Base-by-base conservation (phyloP, 768 basidiomycete species). In the Suillus brevipes region DNA sequence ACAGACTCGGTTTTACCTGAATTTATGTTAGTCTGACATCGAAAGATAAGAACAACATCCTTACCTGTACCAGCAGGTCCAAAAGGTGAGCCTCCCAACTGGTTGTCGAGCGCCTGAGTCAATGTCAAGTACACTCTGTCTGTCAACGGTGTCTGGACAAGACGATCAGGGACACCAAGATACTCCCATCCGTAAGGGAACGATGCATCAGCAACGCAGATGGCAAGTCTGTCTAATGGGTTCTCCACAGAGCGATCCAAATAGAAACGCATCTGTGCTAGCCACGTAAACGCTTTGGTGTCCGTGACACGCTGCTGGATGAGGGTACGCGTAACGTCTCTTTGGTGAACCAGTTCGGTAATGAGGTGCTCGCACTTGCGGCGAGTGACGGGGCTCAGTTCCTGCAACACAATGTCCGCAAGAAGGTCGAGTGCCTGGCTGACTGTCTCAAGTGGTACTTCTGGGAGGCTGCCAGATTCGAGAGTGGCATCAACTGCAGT, bases 101-200 rank as follows among this genome's bases (percentile, higher is more conserved):
- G 95, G 68, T 88, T 93, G 73, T 96, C 89, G 64, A 99, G 82
- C 6, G 97, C 97, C 74, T 99, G 97, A 0, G 97, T 98, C 60
- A 99, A 78, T 0, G 97, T 99, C 60, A 99, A 85, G 78, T 99
- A 99, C 61, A 97, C 97, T 62, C 94, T 86, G 76, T 99, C 97
- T 20, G 97, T 99, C 63, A 99, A 84, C 0, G 97, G 97, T 2
- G 97, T 99, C 77, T 99, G 97, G 25, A 99, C 97, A 47, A 99
- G 87, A 67, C 95, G 89, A 77, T 99, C 97, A 1, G 95, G 89
- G 25, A 99, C 95, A 63, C 97, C 97, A 25, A 99, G 85, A 75
- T 99, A 99, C 76, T 99, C 97, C 94, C 94, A 99, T 20, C 97
- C 97, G 71, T 99, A 99, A 6, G 92, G 90, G 85, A 99, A 99